These are phyloP conservation scores for Zygosaccharomyces lentus DNA, from an alignment of 805 yeast species.

Conservation along the genomic window DNA sequence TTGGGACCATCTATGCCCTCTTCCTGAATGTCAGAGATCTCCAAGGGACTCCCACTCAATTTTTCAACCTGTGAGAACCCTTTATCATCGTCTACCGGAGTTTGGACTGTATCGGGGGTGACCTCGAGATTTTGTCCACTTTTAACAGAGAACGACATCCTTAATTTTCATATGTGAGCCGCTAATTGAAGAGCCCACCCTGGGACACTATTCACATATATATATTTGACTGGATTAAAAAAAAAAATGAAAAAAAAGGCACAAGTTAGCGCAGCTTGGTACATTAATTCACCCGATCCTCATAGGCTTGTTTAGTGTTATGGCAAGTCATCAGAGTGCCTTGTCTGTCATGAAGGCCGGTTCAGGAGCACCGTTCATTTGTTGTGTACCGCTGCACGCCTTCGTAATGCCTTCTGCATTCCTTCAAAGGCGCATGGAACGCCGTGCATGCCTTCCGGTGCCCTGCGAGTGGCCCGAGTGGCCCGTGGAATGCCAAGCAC, in stretches of 20 bases:
- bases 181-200: neutral
- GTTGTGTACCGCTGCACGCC: neutral
- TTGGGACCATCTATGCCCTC: constrained; percentile 41
- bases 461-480: neutral
- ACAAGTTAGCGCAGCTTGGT: neutral
- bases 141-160: neutral
- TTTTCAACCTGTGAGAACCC: neutral
- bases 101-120: constrained; percentile 1
- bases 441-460: neutral
- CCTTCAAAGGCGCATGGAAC: neutral
- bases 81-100: neutral
- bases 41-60: constrained; percentile 2
- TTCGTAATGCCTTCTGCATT: neutral
- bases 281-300: too few species aligned
- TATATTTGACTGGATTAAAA: neutral
- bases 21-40: constrained; percentile 1
- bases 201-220: neutral
- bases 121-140: neutral
- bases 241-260: neutral
- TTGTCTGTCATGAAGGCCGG: neutral
- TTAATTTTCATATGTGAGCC: neutral
- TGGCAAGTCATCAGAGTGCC: neutral
- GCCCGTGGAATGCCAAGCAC: too few species aligned
- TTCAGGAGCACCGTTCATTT: neutral
- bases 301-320: too few species aligned